Evolutionary conservation across 129 eudicot genomes (phyloP).

Genomic region (Calendula officinalis): DNA sequence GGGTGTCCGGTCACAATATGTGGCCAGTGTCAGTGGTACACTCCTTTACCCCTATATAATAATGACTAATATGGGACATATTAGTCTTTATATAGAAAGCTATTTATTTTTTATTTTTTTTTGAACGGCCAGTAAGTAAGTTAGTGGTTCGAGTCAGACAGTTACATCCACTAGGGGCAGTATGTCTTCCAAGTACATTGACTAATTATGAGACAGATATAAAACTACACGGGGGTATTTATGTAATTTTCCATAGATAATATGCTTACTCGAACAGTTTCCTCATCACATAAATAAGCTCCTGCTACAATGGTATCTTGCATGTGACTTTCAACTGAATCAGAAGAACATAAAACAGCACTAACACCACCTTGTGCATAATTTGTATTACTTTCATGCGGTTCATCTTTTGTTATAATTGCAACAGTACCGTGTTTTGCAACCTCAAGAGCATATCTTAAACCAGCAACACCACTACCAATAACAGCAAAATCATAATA

Average conservation of each 20-base stretch:
- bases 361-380: conserved; percentile 99
- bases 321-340: conserved; percentile 92
- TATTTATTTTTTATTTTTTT: no score
- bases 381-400: conserved; percentile 98
- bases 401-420: conserved; percentile 89
- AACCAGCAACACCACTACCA: conserved; percentile 99
- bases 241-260: neutral
- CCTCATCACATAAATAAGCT: conserved; percentile 94
- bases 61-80: no score
- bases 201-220: no score
- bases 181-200: no score
- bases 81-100: no score
- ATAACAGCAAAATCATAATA: conserved; percentile 83
- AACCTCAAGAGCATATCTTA: conserved; percentile 97
- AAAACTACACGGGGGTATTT: no score
- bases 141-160: no score
- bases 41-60: no score
- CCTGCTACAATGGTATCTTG: conserved; percentile 98
- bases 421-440: conserved; percentile 94
- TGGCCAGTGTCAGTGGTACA: no score
- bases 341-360: conserved; percentile 87
- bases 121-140: no score
- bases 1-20: no score
- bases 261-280: conserved; percentile 84
- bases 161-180: no score